Percentiles rank a stretch among this genome's conserved stretches.
Conservation (phyloP, 2,329 filamentous ascomycete species). For the Furcasterigmium furcatum region DNA sequence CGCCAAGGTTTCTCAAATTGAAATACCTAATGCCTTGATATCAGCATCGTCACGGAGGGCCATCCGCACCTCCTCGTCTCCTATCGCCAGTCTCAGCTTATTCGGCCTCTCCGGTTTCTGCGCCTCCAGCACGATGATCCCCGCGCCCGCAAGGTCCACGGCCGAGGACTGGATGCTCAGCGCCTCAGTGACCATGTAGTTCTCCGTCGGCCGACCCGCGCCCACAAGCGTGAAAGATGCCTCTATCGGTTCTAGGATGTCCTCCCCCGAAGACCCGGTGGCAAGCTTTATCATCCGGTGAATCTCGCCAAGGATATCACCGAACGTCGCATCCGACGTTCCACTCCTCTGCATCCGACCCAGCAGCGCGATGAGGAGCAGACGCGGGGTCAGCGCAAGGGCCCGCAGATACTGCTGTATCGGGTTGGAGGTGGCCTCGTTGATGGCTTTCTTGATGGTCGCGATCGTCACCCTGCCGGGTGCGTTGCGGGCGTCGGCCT, state of each 20-base stretch:
- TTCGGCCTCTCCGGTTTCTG: conserved; percentile 80
- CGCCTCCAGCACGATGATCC: conserved; percentile 80
- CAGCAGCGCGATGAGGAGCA: conserved; percentile 81
- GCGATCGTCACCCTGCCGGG: conserved; percentile 77
- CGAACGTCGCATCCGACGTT: conserved; percentile 80
- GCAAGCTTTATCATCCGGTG: conserved; percentile 56
- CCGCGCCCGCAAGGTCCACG: conserved; percentile 80
- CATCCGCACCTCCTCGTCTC: conserved; percentile 85
- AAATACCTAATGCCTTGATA: conserved; percentile 73
- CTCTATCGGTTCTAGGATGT: not conserved
- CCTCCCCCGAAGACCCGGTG: not conserved
- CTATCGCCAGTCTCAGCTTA: conserved; percentile 80
- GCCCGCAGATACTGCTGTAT: conserved; percentile 84
- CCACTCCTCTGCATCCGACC: conserved; percentile 78
- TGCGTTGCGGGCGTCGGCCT: conserved; percentile 25
- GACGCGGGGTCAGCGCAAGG: conserved; percentile 77
- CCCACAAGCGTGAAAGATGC: conserved; percentile 7
- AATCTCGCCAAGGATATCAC: conserved; percentile 86
- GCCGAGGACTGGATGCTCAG: conserved; percentile 64
- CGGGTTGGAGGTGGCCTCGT: conserved; percentile 89
- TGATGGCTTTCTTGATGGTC: conserved; percentile 91
- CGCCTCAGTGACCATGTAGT: conserved; percentile 4
- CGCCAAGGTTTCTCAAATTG: conserved; percentile 22
- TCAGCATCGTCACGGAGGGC: conserved; percentile 87
- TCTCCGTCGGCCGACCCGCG: conserved; percentile 1